Percentiles rank a stretch among this genome's conserved stretches.
Conservation (phyloP, 108 stramenopile genomes). For the Asterionellopsis glacialis region DNA sequence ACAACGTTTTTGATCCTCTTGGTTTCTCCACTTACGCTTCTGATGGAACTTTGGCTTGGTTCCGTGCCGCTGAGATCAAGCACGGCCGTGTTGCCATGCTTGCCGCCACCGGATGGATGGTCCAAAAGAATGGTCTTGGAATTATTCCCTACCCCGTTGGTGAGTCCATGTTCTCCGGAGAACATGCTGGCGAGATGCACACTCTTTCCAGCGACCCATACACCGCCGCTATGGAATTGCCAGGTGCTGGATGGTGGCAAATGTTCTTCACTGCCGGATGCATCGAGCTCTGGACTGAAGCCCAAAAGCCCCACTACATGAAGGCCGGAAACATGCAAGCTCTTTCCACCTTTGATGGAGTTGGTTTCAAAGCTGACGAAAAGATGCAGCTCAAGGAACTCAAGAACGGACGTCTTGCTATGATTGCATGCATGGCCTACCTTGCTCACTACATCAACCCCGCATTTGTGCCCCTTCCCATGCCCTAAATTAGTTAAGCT, state of each 20-base stretch:
- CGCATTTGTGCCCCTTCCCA: too few species aligned
- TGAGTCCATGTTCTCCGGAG: conserved; percentile 53
- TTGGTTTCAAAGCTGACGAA: conserved; percentile 16
- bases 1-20: conserved; percentile 85
- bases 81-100: conserved; percentile 89
- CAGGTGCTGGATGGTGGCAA: conserved; percentile 58
- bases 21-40: conserved; percentile 67
- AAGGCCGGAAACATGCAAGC: conserved; percentile 34
- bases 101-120: conserved; percentile 87
- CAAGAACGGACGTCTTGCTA: conserved; percentile 90
- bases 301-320: conserved; percentile 35
- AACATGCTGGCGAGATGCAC: neutral
- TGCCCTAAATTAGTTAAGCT: too few species aligned
- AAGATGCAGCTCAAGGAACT: conserved; percentile 76
- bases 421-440: conserved; percentile 81
- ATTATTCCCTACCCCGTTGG: conserved; percentile 47
- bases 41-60: conserved; percentile 34
- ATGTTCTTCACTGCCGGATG: conserved; percentile 60
- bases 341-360: too few species aligned
- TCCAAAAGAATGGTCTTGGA: conserved; percentile 59
- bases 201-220: conserved; percentile 40
- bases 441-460: conserved; percentile 36
- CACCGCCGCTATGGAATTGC: conserved; percentile 59
- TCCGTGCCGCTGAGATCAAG: conserved; percentile 88
- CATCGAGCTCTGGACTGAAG: conserved; percentile 53